Evolutionary conservation across 352 stramenopile species (phyloP).

Genomic region (Pythium scleroteichum): DNA sequence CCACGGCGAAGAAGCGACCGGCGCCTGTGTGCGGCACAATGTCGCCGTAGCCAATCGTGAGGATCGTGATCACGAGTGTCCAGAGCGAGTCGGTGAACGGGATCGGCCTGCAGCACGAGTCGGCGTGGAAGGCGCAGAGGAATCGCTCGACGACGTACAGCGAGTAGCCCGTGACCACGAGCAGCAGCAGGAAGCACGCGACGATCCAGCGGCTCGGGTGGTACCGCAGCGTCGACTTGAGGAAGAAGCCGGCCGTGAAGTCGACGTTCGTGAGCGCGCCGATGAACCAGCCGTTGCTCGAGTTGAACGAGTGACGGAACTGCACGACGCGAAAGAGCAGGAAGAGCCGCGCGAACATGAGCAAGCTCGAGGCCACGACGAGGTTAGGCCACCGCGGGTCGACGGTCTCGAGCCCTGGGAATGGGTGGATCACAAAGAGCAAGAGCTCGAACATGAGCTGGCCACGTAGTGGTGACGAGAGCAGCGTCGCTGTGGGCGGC

Average conservation of each 20-base stretch:
- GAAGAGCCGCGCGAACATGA: conserved; percentile 62
- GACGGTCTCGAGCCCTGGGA: conserved; percentile 63
- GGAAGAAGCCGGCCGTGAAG: conserved; percentile 64
- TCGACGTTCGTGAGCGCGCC: conserved; percentile 75
- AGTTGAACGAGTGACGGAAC: conserved; percentile 74
- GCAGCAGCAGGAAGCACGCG: conserved; percentile 39
- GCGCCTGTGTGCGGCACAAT: conserved; percentile 52
- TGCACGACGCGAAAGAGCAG: conserved; percentile 60
- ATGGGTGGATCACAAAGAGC: conserved; percentile 62
- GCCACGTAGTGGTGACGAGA: conserved; percentile 55
- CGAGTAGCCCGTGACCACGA: conserved; percentile 52
- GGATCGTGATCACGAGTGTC: conserved; percentile 68
- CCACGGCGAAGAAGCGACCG: conserved; percentile 51
- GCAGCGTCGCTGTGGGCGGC: conserved; percentile 60
- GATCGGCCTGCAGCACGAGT: conserved; percentile 62
- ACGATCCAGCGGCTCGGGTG: conserved; percentile 53
- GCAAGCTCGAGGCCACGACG: conserved; percentile 49
- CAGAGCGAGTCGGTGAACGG: conserved; percentile 53
- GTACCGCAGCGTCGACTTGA: conserved; percentile 80
- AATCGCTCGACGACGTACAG: conserved; percentile 74
- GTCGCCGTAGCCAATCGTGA: conserved; percentile 77
- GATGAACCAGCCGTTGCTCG: conserved; percentile 84
- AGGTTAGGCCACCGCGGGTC: conserved; percentile 66
- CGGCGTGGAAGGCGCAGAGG: conserved; percentile 55
- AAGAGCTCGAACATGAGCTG: conserved; percentile 50